Base-by-base conservation (phyloP, 106 monocot genomes). In the Amphibolis antarctica region DNA sequence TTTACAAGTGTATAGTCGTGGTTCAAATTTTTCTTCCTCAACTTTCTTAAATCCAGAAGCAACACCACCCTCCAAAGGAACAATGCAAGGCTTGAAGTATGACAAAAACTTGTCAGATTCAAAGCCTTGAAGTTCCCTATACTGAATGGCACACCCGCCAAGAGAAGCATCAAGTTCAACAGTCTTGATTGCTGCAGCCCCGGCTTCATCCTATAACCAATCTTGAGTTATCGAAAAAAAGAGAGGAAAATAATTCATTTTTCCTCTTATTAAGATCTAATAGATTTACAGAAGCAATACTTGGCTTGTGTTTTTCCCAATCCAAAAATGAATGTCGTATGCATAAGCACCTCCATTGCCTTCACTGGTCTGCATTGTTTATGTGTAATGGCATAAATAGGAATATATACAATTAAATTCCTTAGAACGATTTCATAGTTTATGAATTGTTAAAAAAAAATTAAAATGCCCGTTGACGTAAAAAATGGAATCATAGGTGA, bases 271-370 rank as follows among this genome's bases (percentile, higher is more conserved):
- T 5, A 29, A 14, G 4, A 28, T 9, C 11, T 36, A 42, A 68
- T 12, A 23, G 54, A 45, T 10, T 65, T 66, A 0, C 43, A 62
- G 13, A 11, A 45, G 28, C 63, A 54, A 74, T 60, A 82, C 82
- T 59, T 82, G 82, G 67, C 75, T 78, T 14, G 82, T 74, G 21
- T 82, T 75, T 78, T 78, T 82, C 24, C 82, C 82, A 67, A 82
- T 55, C 82, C 82, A 82, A 52, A 67, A 82, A 58, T 82, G 82
- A 55, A 78, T 78, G 55, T 82, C 82, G 28, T 75, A 69, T 13
- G 52, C 6, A 17, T 69, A 69, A 20, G 82, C 62, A 45, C 82
- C 82, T 29, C 78, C 60, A 9, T 49, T 66, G 18, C 50, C 51
- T 64, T 71, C 47, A 42, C 59, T 71, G 26, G 78, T 82, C 82